Percentiles rank a stretch among this genome's conserved stretches.
Conservation (phyloP, 2,329 filamentous ascomycete species). For the Penicillium frequentans region DNA sequence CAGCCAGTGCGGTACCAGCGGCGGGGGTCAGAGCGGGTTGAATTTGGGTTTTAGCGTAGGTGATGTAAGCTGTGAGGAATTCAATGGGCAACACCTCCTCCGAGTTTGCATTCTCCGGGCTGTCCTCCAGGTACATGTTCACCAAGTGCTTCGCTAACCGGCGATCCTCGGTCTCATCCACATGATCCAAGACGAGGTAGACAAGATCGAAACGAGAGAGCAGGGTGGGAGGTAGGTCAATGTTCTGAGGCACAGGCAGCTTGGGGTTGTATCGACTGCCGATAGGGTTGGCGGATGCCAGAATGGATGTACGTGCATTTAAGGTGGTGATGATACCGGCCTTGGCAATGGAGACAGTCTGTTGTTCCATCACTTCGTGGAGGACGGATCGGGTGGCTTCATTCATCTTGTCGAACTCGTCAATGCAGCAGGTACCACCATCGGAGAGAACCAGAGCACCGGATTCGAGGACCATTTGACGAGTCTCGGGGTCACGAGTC, state of each 20-base stretch:
- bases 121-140: constrained; percentile 95
- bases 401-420: constrained; percentile 80
- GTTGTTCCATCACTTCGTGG: constrained; percentile 80
- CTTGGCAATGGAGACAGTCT: constrained; percentile 76
- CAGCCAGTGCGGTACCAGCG: constrained; percentile 79
- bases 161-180: constrained; percentile 86
- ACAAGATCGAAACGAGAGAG: constrained; percentile 96
- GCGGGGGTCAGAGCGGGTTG: constrained; percentile 78
- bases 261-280: constrained; percentile 97
- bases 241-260: constrained; percentile 94
- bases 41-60: constrained; percentile 83
- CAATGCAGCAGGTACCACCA: constrained; percentile 75
- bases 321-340: constrained; percentile 82
- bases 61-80: constrained; percentile 95
- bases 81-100: constrained; percentile 90
- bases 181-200: constrained; percentile 90
- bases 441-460: constrained; percentile 73
- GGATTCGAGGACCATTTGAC: constrained; percentile 72
- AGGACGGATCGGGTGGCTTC: constrained; percentile 71
- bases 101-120: constrained; percentile 74
- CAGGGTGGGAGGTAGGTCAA: constrained; percentile 91
- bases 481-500: constrained; percentile 71
- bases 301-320: constrained; percentile 91
- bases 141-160: constrained; percentile 88
- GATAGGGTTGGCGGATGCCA: constrained; percentile 96